Conservation (phyloP, 176 grass and related monocot species). For the Puya raimondii region DNA sequence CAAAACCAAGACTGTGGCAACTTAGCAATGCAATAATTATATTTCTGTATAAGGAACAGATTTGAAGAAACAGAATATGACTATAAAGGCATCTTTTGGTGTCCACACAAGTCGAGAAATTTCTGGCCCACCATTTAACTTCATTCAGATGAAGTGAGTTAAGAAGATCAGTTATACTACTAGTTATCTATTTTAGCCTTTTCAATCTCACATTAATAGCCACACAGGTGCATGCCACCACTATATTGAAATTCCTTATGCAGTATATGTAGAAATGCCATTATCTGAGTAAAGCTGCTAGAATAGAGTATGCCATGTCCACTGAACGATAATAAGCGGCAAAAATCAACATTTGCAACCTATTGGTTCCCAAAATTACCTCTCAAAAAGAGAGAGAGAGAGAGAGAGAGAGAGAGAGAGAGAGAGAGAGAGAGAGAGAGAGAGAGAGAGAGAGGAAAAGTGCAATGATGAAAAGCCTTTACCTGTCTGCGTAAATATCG, state of each 20-base stretch:
- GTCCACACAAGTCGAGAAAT: neutral
- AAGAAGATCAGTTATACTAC: neutral
- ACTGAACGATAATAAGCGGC: neutral
- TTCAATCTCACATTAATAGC: neutral
- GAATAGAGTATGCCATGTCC: neutral
- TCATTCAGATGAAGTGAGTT: neutral
- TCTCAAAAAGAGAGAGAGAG: neutral
- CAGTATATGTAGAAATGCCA: neutral
- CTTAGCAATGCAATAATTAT: too few species aligned
- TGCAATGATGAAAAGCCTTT: conserved; percentile 1
- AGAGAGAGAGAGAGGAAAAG: neutral
- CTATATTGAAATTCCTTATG: neutral
- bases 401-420: neutral
- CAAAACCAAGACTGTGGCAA: too few species aligned
- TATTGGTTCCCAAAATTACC: neutral
- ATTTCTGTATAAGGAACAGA: too few species aligned
- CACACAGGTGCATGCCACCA: neutral
- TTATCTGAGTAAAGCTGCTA: neutral
- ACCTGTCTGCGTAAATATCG: conserved; percentile 98
- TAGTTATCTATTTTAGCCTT: neutral
- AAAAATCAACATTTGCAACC: neutral
- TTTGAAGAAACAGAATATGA: too few species aligned
- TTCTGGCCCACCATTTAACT: neutral
- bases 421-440: neutral
- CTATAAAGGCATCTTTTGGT: too few species aligned